Evolutionary conservation across 78 protist species (phyloP).

Genomic region (Dictyostelium citrinum): DNA sequence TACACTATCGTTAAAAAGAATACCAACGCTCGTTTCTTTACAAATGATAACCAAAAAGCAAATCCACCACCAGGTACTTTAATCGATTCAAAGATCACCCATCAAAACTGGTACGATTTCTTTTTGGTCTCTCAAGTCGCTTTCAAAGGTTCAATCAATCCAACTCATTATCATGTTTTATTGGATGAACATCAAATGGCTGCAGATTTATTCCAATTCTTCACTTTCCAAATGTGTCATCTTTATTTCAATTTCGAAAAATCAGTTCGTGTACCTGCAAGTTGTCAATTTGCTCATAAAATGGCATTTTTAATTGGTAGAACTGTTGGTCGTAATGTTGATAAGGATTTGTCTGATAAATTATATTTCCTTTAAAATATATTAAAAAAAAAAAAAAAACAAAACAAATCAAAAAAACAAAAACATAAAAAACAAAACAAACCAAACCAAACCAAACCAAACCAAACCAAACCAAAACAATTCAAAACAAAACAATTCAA

Average conservation of each 20-base stretch:
- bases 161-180: conserved; percentile 73
- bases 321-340: background rate
- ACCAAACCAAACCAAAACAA: too few relatives aligned
- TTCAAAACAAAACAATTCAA: too few relatives aligned
- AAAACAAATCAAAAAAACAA: background rate
- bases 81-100: background rate
- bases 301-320: conserved; percentile 35
- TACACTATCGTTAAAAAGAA: conserved; percentile 70
- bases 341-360: background rate
- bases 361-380: conserved; percentile 15
- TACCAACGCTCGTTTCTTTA: conserved; percentile 65
- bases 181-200: background rate
- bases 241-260: conserved; percentile 36
- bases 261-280: conserved; percentile 22
- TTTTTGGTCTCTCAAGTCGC: conserved; percentile 39
- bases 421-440: too few relatives aligned
- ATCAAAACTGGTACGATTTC: conserved; percentile 42
- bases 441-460: too few relatives aligned
- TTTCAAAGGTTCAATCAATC: conserved; percentile 44
- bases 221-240: conserved; percentile 21
- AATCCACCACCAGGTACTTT: conserved; percentile 73
- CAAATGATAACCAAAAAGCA: background rate
- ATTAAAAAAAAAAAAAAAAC: background rate
- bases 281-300: conserved; percentile 41
- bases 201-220: background rate